A percentile compares a stretch with the other conserved stretches of the same genome.
Conservation (phyloP, 257 asterid genomes). For the Solanum appendiculatum region DNA sequence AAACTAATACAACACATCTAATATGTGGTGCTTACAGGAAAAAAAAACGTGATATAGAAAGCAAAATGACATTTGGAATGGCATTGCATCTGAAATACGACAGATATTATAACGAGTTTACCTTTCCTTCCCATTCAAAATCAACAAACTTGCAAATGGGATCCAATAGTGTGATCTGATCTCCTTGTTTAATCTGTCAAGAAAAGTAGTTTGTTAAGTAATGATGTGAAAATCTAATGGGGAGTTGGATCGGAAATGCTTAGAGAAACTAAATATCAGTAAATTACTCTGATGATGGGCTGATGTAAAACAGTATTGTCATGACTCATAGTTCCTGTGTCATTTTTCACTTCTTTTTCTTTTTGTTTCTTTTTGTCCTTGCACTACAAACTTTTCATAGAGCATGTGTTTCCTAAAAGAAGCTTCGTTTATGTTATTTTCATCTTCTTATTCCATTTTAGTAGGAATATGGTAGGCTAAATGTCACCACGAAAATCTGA, state of each 20-base stretch:
- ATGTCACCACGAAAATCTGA: background rate
- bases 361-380: background rate
- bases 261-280: background rate
- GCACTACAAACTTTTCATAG: background rate
- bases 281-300: background rate
- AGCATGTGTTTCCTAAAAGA: background rate
- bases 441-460: background rate
- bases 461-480: background rate
- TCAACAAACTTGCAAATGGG: too few species aligned
- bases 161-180: too few species aligned
- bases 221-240: background rate
- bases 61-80: background rate
- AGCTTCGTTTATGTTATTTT: background rate
- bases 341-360: background rate
- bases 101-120: background rate
- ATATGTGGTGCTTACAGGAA: background rate
- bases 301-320: background rate
- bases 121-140: too few species aligned
- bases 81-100: background rate
- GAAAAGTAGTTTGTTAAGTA: background rate
- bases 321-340: background rate
- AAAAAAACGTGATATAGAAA: background rate
- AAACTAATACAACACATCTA: background rate
- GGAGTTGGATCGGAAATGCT: background rate
- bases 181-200: background rate